Base-by-base conservation (phyloP, 306 rosid species). In the Prunus fruticosa region DNA sequence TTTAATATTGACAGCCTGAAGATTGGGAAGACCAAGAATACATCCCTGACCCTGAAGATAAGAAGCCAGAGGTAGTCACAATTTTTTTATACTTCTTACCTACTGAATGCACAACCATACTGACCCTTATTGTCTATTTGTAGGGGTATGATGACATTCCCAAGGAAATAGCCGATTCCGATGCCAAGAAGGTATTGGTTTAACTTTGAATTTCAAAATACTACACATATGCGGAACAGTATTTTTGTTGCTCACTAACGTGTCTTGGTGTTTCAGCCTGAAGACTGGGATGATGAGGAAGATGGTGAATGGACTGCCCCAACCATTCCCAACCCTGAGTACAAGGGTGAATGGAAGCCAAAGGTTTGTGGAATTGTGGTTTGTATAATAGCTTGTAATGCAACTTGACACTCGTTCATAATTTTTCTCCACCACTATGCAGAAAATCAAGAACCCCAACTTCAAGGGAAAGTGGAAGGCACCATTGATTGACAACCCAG, bases 261-360 rank as follows among this genome's bases (percentile, higher is more conserved):
- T 27, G 74, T 13, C 47, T 71, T 78, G 78, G 76, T 76, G 63
- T 62, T 83, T 77, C 83, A 96, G 99, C 98, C 99, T 0, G 98
- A 96, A 76, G 99, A 96, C 68, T 96, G 99, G 99, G 98, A 96
- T 88, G 99, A 96, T 78, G 98, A 91, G 85, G 99, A 96, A 88
- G 99, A 96, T 85, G 99, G 99, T 83, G 98, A 96, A 85, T 96
- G 99, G 99, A 91, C 97, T 2, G 70, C 96, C 65, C 99, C 99
- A 80, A 96, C 99, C 85, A 86, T 89, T 80, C 83, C 99, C 66
- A 96, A 96, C 81, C 99, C 99, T 6, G 99, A 92, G 64, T 96
- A 92, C 94, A 92, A 91, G 86, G 99, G 99, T 73, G 93, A 91
- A 84, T 96, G 99, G 99, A 85, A 78, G 80, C 83, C 98, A 60